A percentile compares a stretch with the other conserved stretches of the same genome.
These are phyloP conservation scores for Pseudomassariella vexata DNA, from an alignment of 2,329 filamentous ascomycete species.

Conservation along the genomic window DNA sequence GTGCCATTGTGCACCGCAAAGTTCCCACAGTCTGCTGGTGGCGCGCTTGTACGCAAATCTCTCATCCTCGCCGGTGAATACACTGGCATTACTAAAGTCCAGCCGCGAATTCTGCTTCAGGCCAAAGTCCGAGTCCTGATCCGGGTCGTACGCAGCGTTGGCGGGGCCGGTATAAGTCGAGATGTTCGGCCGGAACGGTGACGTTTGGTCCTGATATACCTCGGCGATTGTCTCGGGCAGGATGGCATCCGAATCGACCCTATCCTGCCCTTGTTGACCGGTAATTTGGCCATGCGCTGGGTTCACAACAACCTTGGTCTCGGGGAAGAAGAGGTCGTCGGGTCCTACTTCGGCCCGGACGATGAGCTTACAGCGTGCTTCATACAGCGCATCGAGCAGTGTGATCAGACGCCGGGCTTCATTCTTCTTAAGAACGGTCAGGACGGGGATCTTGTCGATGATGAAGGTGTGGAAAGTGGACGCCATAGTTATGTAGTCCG, in stretches of 20 bases:
- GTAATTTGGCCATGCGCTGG: constrained; percentile 27
- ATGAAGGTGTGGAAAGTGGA: constrained; percentile 76
- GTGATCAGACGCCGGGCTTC: constrained; percentile 78
- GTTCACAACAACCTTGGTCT: too few relatives aligned
- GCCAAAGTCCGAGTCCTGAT: constrained; percentile 53
- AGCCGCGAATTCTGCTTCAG: constrained; percentile 28
- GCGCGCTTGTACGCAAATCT: constrained; percentile 76
- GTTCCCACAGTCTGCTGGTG: constrained; percentile 73
- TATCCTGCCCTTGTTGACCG: constrained; percentile 26
- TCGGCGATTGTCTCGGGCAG: constrained; percentile 64
- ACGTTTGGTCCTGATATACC: constrained; percentile 71
- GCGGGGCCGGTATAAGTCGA: constrained; percentile 52
- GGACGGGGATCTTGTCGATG: constrained; percentile 61
- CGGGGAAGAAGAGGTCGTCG: constrained; percentile 74
- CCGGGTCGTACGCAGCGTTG: constrained; percentile 45
- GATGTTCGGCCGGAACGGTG: constrained; percentile 75
- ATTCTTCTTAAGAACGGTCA: constrained; percentile 67
- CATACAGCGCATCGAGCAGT: constrained; percentile 73
- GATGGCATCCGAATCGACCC: constrained; percentile 42
- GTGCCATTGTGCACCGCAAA: constrained; percentile 71
- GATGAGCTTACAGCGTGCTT: constrained; percentile 72
- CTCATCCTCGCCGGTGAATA: constrained; percentile 76
- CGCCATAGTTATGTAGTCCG: constrained; percentile 77
- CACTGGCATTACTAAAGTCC: constrained; percentile 64
- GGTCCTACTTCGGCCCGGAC: constrained; percentile 62